phyloP scores from a whole-genome alignment of 169 alveolate species.

The Plasmodium gallinaceum region DNA sequence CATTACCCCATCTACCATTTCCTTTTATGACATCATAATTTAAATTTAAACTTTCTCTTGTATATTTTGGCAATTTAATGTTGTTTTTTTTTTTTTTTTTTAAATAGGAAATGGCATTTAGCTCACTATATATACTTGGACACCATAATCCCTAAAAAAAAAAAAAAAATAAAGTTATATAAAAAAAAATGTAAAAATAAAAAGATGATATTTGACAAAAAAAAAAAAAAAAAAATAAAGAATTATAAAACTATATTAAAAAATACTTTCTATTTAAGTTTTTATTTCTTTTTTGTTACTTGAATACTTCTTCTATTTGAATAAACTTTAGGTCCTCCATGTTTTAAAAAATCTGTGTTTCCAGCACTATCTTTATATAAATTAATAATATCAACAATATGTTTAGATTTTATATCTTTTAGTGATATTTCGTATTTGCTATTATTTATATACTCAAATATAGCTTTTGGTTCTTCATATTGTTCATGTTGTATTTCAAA shows the following conservation, averaged over 20 bases:
- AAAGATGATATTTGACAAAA: conserved; percentile 88
- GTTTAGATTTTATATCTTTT: conserved; percentile 88
- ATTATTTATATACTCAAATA: conserved; percentile 84
- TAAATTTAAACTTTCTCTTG: conserved; percentile 87
- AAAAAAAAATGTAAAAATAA: conserved; percentile 14
- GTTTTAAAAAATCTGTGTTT: conserved; percentile 83
- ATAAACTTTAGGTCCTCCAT: conserved; percentile 86
- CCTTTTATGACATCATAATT: conserved; percentile 90
- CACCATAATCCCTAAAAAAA: conserved; percentile 88
- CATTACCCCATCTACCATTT: conserved; percentile 92
- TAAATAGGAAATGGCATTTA: conserved; percentile 88
- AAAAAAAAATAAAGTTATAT: background rate
- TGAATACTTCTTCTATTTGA: conserved; percentile 85
- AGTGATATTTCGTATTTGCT: conserved; percentile 86
- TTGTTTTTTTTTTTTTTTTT: conserved; percentile 80
- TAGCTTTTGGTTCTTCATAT: conserved; percentile 86
- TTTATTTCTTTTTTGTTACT: conserved; percentile 52
- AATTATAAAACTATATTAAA: conserved; percentile 81
- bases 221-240: background rate
- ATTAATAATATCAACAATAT: conserved; percentile 84
- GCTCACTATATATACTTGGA: conserved; percentile 87
- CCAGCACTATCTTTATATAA: conserved; percentile 86
- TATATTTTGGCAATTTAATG: conserved; percentile 89
- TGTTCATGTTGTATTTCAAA: conserved; percentile 86
- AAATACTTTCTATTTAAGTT: background rate